Base-by-base conservation (phyloP, 2,329 filamentous ascomycete genomes). In the Myriosclerotinia curreyana region DNA sequence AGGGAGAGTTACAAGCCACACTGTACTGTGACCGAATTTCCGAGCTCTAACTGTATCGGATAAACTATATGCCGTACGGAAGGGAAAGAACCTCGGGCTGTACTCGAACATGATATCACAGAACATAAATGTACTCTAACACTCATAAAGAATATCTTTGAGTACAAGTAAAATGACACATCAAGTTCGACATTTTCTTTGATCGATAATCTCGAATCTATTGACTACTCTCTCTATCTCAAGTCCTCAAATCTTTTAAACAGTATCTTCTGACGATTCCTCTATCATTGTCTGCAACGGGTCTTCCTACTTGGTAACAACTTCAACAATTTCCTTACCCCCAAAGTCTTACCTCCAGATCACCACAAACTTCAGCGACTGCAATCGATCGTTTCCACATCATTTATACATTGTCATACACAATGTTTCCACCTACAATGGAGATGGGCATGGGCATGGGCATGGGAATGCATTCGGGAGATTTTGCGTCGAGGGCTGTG, bases 1-100 rank as follows among this genome's bases (percentile, higher is more conserved):
- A 46, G 55, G 40, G 42, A 34, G 40, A 20, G 28, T 34, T 36
- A 54, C 51, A 15, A 40, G 51, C 55, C 55, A 48, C 44, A 58
- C 8, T 48, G 42, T 25, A 58, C 8, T 48, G 42, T 36, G 28
- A 46, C 28, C 12, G 17, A 49, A 49, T 28, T 22, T 49, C 46
- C 3, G 22, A 49, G 46, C 46, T 49, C 15, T 2, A 7, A 9
- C 28, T 5, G 2, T 31, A 31, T 31, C 46, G 46, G 46, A 49
- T 15, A 49, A 49, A 49, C 46, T 49, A 28, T 28, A 28, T 28
- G 8, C 46, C 46, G n/a, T 28, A 15, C 22, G 22, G 12, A 11
- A 15, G 25, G 22, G 22, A 22, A 22, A 15, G 22, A 22, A 49
- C 17, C 17, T 49, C 7, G 22, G 12, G 1, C n/a, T 28, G 25